phyloP scores from a whole-genome alignment of 1,139 yeast species.

The Lodderomyces elongisporus region DNA sequence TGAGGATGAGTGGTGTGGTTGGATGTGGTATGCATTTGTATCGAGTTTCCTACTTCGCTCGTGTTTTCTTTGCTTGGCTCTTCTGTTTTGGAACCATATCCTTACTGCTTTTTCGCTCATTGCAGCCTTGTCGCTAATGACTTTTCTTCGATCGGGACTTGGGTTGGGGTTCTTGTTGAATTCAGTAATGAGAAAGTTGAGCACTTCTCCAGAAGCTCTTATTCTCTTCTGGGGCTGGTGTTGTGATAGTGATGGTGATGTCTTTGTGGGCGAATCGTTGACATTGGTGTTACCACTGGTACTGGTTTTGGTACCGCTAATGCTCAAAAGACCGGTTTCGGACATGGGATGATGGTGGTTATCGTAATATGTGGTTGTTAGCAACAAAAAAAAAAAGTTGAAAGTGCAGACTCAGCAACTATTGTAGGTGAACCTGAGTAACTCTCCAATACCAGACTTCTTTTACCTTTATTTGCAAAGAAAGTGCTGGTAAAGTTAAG shows the following conservation, averaged over 20 bases:
- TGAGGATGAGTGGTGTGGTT: constrained; percentile 2
- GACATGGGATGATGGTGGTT: too few species aligned
- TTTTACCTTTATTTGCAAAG: too few species aligned
- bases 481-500: too few species aligned
- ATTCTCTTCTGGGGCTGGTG: constrained; percentile 28
- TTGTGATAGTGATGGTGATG: too few species aligned
- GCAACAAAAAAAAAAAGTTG: too few species aligned
- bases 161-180: constrained; percentile 73
- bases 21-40: neutral
- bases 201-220: constrained; percentile 81
- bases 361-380: too few species aligned
- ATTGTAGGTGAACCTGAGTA: too few species aligned
- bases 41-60: constrained; percentile 33
- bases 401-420: too few species aligned
- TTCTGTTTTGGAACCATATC: constrained; percentile 90
- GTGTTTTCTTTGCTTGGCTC: constrained; percentile 71
- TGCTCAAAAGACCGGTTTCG: too few species aligned
- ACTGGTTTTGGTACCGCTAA: too few species aligned
- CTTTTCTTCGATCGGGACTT: constrained; percentile 59
- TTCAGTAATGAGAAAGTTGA: constrained; percentile 63
- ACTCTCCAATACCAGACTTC: too few species aligned
- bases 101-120: constrained; percentile 91
- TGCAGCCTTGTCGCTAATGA: constrained; percentile 68
- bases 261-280: neutral
- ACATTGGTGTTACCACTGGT: neutral